These are phyloP conservation scores for Fusarium illudens DNA, from an alignment of 2,329 filamentous ascomycete species.

Conservation along the genomic window DNA sequence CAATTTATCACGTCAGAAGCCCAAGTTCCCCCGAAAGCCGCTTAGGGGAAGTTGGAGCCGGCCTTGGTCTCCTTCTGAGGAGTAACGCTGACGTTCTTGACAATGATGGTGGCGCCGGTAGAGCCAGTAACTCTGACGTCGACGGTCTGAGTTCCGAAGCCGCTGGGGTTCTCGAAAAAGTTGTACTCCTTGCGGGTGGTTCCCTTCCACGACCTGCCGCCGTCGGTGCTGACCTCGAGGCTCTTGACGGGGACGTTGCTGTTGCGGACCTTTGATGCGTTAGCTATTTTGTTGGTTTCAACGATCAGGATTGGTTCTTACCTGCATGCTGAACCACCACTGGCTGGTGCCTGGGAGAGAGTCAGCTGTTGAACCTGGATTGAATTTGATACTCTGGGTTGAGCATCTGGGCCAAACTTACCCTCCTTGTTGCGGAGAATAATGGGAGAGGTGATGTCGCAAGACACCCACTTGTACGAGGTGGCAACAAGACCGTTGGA, in stretches of 20 bases:
- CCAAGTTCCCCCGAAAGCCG: not conserved
- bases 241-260: conserved; percentile 63
- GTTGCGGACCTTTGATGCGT: conserved; percentile 66
- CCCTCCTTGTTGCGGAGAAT: conserved; percentile 55
- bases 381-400: no score
- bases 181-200: conserved; percentile 65
- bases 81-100: conserved; percentile 59
- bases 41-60: conserved; percentile 44
- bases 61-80: conserved; percentile 42
- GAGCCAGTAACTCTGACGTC: conserved; percentile 64
- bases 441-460: conserved; percentile 53
- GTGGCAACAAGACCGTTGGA: conserved; percentile 46
- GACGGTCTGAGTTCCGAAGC: conserved; percentile 63
- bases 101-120: conserved; percentile 59
- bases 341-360: conserved; percentile 18
- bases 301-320: no score
- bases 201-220: conserved; percentile 64
- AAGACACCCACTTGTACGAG: conserved; percentile 47
- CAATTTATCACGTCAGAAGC: not conserved
- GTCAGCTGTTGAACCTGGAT: no score
- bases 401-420: conserved; percentile 42
- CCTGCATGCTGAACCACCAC: conserved; percentile 59
- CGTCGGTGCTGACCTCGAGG: conserved; percentile 69
- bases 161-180: conserved; percentile 68
- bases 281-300: no score